Base-by-base conservation (phyloP, 2,329 filamentous ascomycete species). In the Colletotrichum sp. region DNA sequence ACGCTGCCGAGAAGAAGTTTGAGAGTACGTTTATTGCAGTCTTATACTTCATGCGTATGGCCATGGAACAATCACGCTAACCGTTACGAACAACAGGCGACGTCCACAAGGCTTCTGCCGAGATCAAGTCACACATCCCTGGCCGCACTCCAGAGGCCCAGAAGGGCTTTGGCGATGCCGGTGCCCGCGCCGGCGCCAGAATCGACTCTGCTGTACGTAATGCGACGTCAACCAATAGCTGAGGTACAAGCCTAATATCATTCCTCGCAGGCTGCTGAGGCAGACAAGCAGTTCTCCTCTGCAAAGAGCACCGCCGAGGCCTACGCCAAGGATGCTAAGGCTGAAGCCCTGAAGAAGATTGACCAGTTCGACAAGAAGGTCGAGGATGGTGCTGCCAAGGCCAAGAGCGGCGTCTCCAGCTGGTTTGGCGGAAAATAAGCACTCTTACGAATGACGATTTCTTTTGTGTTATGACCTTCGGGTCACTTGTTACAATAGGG, bases 341-440 rank as follows among this genome's bases (percentile, higher is more conserved):
- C 92, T 55, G 89, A 93, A 76, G 87, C 93, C 36, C 85, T 93
- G 80, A 92, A 93, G 83, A 94, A 95, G 81, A 92, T 97, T 68
- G 94, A 98, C 85, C 92, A 94, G 84, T 93, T 96, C 81, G 96
- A 98, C 87, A 91, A 92, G 81, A 96, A 92, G 79, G 93, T 98
- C 69, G 94, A 96, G 88, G 89, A 95, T 79, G 92, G 93, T 79
- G 92, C 95, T 6, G 86, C 92, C 68, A 94, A 98, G 88, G 94
- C 95, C 60, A 98, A 98, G 92, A 92, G 92, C 81, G 94, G 94
- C 78, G 85, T 98, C 81, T 95, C 94, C 57, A 91, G 94, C 84
- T 98, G 96, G 96, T 98, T 98, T 82, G 93, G 95, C 73, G 90
- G 91, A 78, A 91, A 90, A 83, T 87, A 83, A 80, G 21, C 21